Evolutionary conservation across 345 rosid genomes (phyloP).

Genomic region (Salix suchowensis): DNA sequence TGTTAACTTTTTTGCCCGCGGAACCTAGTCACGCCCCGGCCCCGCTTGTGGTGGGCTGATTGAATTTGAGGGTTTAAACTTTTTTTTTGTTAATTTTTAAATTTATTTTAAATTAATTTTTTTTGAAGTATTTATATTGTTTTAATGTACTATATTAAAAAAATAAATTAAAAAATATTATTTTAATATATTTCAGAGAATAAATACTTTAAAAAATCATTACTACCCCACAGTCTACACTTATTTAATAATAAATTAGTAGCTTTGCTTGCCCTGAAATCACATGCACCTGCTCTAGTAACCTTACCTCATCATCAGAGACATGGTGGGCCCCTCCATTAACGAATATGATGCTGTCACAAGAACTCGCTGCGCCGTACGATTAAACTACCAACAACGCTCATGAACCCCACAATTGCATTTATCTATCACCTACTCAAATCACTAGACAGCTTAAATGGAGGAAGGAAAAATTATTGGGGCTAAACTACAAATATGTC

Average conservation of each 20-base stretch:
- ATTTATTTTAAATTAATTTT: too few relatives aligned
- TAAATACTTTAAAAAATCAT: too few relatives aligned
- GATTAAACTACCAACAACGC: neutral
- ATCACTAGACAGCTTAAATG: slow-evolving; percentile 2
- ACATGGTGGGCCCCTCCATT: neutral
- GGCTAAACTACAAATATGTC: neutral
- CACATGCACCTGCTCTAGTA: neutral
- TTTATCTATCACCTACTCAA: neutral
- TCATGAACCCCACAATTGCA: neutral
- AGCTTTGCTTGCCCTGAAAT: neutral
- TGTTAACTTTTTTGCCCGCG: too few relatives aligned
- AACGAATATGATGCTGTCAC: neutral
- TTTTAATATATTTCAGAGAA: too few relatives aligned
- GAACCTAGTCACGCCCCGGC: too few relatives aligned
- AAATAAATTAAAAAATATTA: too few relatives aligned
- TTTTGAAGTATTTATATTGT: too few relatives aligned
- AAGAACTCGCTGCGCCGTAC: neutral
- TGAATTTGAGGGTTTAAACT: too few relatives aligned
- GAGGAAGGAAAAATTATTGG: neutral
- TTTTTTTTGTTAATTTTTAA: too few relatives aligned
- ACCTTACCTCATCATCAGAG: neutral
- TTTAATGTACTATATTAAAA: too few relatives aligned
- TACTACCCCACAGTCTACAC: too few relatives aligned
- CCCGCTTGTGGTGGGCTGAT: too few relatives aligned
- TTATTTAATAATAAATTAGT: neutral